Base-by-base conservation (phyloP, 768 basidiomycete species). In the Suillus subluteus region DNA sequence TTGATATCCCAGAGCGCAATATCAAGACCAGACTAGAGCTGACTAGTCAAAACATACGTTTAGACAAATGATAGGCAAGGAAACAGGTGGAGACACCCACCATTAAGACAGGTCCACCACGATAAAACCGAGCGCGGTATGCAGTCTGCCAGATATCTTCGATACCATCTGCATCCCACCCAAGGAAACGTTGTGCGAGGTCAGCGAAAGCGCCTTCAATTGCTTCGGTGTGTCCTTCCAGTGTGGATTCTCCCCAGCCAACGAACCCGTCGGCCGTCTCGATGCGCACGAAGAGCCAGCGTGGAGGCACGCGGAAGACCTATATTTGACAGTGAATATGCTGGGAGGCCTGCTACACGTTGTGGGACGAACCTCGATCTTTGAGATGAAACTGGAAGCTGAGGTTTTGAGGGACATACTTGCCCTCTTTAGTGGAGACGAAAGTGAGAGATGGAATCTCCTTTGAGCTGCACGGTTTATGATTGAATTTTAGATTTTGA, bases 1-100 rank as follows among this genome's bases (percentile, higher is more conserved):
- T 91, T 91, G 77, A 92, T 89, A 71, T 91, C 91, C 91, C 91
- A 85, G 1, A 92, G 79, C 1, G 89, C 88, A 66, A 91, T 91
- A 74, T 91, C 88, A 38, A 91, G 75, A 0, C 88, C 88, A 2
- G 86, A 84, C 12, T n/a, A 86, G 74, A 11, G 83, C 86, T 37
- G 83, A 86, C 83, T 86, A 15, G 3, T 40, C 7, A 12, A 21
- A 40, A 61, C 6, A 32, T 43, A 21, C 4, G 30, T 58, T 46
- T 37, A 38, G 13, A 11, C 38, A 6, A 15, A 11, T 48, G 12
- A 32, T 30, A 30, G 9, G 38, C 35, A 32, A 18, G 26, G 18
- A 35, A 48, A 18, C 13, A 15, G 12, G 13, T 2, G 26, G 15
- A 48, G 32, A 41, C 21, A 13, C 69, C 44, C 58, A 84, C 88